Evolutionary conservation across 345 rosid species (phyloP).

Genomic region (Aquilaria malaccensis): DNA sequence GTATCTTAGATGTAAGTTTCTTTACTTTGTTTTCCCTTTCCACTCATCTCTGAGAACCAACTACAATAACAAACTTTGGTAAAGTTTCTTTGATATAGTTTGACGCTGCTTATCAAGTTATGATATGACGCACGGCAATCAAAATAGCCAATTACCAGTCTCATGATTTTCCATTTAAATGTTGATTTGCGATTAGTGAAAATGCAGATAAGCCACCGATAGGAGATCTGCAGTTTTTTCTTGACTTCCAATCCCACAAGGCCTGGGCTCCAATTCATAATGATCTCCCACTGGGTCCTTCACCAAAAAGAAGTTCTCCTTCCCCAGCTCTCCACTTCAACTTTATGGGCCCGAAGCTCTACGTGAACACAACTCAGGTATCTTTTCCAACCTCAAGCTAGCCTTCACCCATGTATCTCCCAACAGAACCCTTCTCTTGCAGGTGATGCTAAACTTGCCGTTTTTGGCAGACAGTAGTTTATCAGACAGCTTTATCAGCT

Average conservation of each 20-base stretch:
- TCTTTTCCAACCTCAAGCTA: background rate
- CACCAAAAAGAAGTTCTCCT: constrained; percentile 44
- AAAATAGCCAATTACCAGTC: background rate
- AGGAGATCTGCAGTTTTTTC: constrained; percentile 59
- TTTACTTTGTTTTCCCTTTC: background rate
- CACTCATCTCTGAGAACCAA: too few species aligned
- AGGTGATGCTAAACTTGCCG: too few species aligned
- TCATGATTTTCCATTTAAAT: background rate
- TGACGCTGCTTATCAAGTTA: too few species aligned
- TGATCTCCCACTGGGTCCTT: constrained; percentile 77
- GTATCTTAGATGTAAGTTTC: constrained; percentile 72
- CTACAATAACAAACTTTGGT: too few species aligned
- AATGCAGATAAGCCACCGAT: constrained; percentile 81
- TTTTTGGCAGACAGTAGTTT: too few species aligned
- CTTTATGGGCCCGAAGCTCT: constrained; percentile 84
- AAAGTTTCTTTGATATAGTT: too few species aligned
- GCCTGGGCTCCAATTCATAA: constrained; percentile 90
- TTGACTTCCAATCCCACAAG: constrained; percentile 72
- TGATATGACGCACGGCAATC: too few species aligned
- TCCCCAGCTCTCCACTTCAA: constrained; percentile 61
- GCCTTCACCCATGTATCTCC: background rate
- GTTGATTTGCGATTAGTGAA: background rate
- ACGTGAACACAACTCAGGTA: constrained; percentile 76
- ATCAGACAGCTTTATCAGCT: too few species aligned
- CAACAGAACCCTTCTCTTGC: background rate